A percentile compares a stretch with the other conserved stretches of the same genome.
These are phyloP conservation scores for Austroboletus niveus DNA, from an alignment of 1,284 basidiomycete genomes.

Conservation along the genomic window DNA sequence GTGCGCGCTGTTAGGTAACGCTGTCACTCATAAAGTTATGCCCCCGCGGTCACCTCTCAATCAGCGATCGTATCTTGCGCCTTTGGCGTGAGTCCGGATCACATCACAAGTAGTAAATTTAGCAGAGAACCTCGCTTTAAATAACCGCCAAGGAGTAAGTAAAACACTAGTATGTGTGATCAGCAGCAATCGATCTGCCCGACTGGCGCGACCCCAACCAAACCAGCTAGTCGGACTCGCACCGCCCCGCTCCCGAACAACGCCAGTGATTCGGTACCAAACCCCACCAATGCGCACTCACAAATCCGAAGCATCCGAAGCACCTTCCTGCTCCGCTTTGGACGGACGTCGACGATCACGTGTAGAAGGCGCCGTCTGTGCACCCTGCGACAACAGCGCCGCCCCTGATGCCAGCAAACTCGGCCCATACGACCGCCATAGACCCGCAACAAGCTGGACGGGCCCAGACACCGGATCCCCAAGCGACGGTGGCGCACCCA, in stretches of 20 bases:
- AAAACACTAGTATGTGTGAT: no score
- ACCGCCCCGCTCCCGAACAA: no score
- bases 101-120: no score
- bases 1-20: slow-evolving; percentile 21
- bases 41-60: slow-evolving; percentile 8
- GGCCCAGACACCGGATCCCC: slow-evolving; percentile 61
- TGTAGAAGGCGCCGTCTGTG: slow-evolving; percentile 11
- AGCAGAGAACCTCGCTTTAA: no score
- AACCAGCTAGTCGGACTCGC: slow-evolving; percentile 47
- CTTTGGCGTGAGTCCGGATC: no score
- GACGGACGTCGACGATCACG: slow-evolving; percentile 50
- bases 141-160: no score
- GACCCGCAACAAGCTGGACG: slow-evolving; percentile 56
- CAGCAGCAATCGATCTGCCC: no score
- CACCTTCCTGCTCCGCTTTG: slow-evolving; percentile 46
- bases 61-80: slow-evolving; percentile 5
- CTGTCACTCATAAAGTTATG: background rate
- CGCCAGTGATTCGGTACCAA: no score
- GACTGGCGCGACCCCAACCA: slow-evolving; percentile 32
- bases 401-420: slow-evolving; percentile 64
- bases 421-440: slow-evolving; percentile 77
- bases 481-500: slow-evolving; percentile 46
- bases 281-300: no score
- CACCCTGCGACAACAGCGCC: slow-evolving; percentile 51
- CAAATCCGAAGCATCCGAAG: slow-evolving; percentile 23